Evolutionary conservation across 208 protist species (phyloP).

Genomic region (Leptomonas seymouri): DNA sequence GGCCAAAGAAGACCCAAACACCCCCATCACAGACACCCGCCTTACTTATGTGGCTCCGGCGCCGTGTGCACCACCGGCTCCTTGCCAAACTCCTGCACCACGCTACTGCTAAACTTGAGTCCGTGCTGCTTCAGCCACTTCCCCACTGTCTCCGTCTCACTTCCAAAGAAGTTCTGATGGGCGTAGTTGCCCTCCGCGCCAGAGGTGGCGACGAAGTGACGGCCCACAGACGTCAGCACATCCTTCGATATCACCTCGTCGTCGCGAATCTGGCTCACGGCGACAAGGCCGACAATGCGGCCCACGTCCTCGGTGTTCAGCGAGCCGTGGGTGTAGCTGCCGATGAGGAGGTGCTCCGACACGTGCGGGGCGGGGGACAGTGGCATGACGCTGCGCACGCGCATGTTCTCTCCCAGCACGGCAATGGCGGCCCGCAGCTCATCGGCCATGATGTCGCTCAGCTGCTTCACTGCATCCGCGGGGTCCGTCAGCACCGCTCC

Average conservation of each 20-base stretch:
- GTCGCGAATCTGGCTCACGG: conserved; percentile 49
- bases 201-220: conserved; percentile 84
- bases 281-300: conserved; percentile 80
- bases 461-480: conserved; percentile 43
- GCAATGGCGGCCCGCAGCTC: conserved; percentile 66
- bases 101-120: conserved; percentile 72
- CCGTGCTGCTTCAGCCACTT: conserved; percentile 85
- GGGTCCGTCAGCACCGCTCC: conserved; percentile 57
- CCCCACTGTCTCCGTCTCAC: conserved; percentile 65
- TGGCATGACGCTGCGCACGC: conserved; percentile 57
- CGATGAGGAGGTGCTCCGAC: conserved; percentile 63
- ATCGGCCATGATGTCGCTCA: conserved; percentile 42
- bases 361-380: conserved; percentile 53
- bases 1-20: no score
- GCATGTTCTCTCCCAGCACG: conserved; percentile 87
- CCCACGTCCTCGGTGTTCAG: conserved; percentile 61
- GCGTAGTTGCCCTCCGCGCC: conserved; percentile 78
- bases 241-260: conserved; percentile 37
- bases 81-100: conserved; percentile 90
- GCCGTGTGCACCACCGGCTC: conserved; percentile 79
- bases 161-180: conserved; percentile 86
- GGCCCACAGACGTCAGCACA: conserved; percentile 61
- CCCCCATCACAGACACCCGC: neutral
- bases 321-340: conserved; percentile 78
- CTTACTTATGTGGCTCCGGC: conserved; percentile 29